phyloP scores from a whole-genome alignment of 306 rosid genomes.

The Comarum palustre region DNA sequence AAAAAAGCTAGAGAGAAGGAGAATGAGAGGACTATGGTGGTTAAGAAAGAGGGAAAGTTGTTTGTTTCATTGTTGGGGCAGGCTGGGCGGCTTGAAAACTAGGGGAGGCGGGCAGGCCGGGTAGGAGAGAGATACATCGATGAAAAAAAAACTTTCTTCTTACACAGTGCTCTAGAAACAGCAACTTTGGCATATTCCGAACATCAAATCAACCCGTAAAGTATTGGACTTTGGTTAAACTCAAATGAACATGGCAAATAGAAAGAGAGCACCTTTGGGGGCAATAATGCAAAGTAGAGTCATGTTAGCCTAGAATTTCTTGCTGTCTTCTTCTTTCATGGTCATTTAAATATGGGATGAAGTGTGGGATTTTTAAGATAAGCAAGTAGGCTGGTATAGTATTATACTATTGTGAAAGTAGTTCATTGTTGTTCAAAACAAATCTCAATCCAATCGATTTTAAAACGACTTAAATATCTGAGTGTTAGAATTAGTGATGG shows the following conservation, averaged over 20 bases:
- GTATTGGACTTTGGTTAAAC: not conserved
- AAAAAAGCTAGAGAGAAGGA: conserved; percentile 13
- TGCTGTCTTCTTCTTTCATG: not conserved
- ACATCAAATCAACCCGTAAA: conserved; percentile 16
- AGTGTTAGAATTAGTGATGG: not conserved
- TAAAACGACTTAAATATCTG: not conserved
- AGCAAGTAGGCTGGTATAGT: not conserved
- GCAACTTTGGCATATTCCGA: conserved; percentile 29
- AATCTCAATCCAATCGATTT: not conserved
- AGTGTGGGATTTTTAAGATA: not conserved
- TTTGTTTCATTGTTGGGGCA: conserved; percentile 37
- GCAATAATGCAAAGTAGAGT: conserved; percentile 9
- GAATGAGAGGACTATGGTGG: conserved; percentile 23
- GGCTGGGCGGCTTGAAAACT: conserved; percentile 41
- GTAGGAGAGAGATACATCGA: conserved; percentile 38
- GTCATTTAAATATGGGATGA: not conserved
- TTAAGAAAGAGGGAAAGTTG: conserved; percentile 43
- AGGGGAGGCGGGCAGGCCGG: conserved; percentile 44
- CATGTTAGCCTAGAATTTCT: not conserved
- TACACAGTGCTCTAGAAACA: conserved; percentile 14
- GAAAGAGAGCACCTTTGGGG: not conserved
- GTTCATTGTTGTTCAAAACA: not conserved
- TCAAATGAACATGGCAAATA: not conserved
- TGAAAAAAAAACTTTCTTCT: not conserved
- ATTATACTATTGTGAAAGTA: not conserved